Percentiles rank a stretch among this genome's conserved stretches.
Evolutionary conservation across 1,284 basidiomycete species (phyloP).

Genomic region (Leccinum ponderosum): DNA sequence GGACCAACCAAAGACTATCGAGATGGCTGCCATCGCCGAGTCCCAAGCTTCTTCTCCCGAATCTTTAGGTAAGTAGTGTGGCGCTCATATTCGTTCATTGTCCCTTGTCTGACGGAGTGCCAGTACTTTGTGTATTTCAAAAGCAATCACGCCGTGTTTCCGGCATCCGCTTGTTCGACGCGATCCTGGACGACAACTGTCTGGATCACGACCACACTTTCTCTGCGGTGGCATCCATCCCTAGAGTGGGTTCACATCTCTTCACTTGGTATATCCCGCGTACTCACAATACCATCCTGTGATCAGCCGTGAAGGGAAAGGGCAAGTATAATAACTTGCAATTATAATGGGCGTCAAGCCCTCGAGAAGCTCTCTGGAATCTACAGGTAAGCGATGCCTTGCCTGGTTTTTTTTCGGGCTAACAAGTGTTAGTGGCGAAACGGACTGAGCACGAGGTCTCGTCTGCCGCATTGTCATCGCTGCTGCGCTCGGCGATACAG

Average conservation of each 20-base stretch:
- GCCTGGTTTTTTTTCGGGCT: not conserved
- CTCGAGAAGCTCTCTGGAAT: not conserved
- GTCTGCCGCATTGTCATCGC: not conserved
- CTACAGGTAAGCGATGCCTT: not conserved
- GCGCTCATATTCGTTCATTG: not conserved
- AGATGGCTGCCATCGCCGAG: not conserved
- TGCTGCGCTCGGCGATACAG: not conserved
- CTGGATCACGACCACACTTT: constrained; percentile 4
- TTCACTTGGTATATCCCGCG: not conserved
- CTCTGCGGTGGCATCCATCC: not conserved
- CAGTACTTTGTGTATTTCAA: constrained; percentile 1
- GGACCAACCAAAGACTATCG: constrained; percentile 4
- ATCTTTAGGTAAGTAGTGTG: constrained; percentile 14
- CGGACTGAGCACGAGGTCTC: not conserved
- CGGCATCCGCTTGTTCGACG: constrained; percentile 11
- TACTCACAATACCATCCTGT: constrained; percentile 4
- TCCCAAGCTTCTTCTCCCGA: not conserved
- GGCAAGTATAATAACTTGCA: constrained; percentile 2
- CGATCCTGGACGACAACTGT: not conserved
- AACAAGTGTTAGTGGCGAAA: not conserved
- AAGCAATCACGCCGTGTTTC: constrained; percentile 1
- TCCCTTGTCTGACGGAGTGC: constrained; percentile 10
- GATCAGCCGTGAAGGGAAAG: constrained; percentile 1
- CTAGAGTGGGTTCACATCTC: constrained; percentile 6
- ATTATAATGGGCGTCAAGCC: not conserved